These are phyloP conservation scores for Wickerhamiella sorbophila DNA, from an alignment of 805 yeast species.

Conservation along the genomic window DNA sequence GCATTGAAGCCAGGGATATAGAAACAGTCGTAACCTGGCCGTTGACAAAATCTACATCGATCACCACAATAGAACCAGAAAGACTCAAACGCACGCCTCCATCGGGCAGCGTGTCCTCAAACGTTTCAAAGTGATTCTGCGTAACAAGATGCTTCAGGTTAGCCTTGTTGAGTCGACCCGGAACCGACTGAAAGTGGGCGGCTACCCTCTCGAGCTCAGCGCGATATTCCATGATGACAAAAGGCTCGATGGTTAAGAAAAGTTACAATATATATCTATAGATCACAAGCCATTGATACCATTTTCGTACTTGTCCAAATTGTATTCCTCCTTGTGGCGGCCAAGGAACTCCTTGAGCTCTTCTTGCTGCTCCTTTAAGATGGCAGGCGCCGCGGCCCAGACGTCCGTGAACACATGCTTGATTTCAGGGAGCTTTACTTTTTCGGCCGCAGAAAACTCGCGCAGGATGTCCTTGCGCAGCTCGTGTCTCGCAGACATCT, in stretches of 20 bases:
- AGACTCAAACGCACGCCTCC: slow-evolving; percentile 25
- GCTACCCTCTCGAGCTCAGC: slow-evolving; percentile 17
- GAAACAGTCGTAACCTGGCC: slow-evolving; percentile 17
- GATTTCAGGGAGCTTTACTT: slow-evolving; percentile 20
- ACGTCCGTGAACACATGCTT: slow-evolving; percentile 19
- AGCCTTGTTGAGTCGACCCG: slow-evolving; percentile 24
- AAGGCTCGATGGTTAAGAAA: not conserved
- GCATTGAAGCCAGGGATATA: slow-evolving; percentile 20
- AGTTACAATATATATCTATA: too few relatives aligned
- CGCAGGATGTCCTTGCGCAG: slow-evolving; percentile 17
- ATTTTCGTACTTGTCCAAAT: slow-evolving; percentile 15
- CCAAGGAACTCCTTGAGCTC: slow-evolving; percentile 21
- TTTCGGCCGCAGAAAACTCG: slow-evolving; percentile 22
- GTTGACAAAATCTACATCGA: slow-evolving; percentile 21
- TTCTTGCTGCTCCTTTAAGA: slow-evolving; percentile 18
- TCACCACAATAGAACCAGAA: slow-evolving; percentile 27
- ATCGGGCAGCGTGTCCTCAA: slow-evolving; percentile 21
- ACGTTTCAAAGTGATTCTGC: slow-evolving; percentile 25
- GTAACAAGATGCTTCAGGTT: slow-evolving; percentile 25
- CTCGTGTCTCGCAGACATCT: slow-evolving; percentile 15
- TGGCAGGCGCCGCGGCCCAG: slow-evolving; percentile 16
- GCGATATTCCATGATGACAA: slow-evolving; percentile 15
- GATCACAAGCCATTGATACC: slow-evolving; percentile 17
- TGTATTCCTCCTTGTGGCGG: slow-evolving; percentile 21
- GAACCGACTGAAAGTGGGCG: slow-evolving; percentile 20